phyloP scores from a whole-genome alignment of 2,329 filamentous ascomycete species.

The Colletotrichum sp. region DNA sequence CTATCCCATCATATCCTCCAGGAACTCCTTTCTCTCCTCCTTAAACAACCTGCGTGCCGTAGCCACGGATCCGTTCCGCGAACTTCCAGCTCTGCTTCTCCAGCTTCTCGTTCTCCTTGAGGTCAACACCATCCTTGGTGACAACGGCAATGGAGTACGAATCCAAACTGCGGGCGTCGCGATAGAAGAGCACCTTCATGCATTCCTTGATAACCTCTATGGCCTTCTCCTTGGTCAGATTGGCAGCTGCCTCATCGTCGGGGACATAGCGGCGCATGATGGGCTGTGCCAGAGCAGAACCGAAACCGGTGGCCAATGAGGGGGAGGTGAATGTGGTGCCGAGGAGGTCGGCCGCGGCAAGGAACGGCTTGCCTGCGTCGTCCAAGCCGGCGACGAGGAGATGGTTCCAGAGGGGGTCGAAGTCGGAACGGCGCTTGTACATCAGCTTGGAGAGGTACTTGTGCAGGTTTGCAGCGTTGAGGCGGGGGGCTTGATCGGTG shows the following conservation, averaged over 20 bases:
- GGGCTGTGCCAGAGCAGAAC: conserved; percentile 89
- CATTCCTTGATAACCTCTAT: conserved; percentile 85
- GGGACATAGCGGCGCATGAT: conserved; percentile 85
- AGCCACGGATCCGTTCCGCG: conserved; percentile 92
- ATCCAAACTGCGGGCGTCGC: conserved; percentile 92
- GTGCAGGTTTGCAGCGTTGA: conserved; percentile 94
- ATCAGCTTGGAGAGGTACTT: conserved; percentile 96
- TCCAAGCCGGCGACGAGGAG: conserved; percentile 90
- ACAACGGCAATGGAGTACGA: conserved; percentile 90
- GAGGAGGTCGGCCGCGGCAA: conserved; percentile 88
- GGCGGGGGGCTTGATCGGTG: conserved; percentile 50
- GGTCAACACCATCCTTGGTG: conserved; percentile 85
- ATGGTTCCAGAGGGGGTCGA: conserved; percentile 98
- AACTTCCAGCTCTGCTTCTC: conserved; percentile 99
- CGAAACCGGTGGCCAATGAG: conserved; percentile 91
- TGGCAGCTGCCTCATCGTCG: conserved; percentile 78
- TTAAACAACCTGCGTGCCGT: conserved; percentile 81
- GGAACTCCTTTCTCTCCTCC: neutral
- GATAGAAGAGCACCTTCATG: conserved; percentile 98
- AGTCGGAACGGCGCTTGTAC: conserved; percentile 92
- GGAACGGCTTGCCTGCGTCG: conserved; percentile 80
- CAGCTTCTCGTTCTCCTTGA: conserved; percentile 85
- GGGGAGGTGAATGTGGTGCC: conserved; percentile 91
- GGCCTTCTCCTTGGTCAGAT: conserved; percentile 78
- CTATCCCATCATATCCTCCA: neutral